These are phyloP conservation scores for Gastrolobium bilobum DNA, from an alignment of 306 rosid species.

Conservation along the genomic window DNA sequence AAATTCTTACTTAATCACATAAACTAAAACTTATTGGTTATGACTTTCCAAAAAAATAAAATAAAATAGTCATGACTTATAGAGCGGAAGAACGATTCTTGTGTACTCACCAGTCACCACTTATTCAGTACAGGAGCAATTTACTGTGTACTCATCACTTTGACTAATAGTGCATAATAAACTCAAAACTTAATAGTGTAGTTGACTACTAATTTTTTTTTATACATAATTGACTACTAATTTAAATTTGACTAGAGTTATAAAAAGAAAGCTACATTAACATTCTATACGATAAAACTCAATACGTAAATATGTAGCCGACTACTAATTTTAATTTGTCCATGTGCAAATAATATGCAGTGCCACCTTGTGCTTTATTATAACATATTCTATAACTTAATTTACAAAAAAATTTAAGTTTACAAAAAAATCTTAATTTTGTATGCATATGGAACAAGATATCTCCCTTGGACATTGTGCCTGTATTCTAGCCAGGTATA, in stretches of 20 bases:
- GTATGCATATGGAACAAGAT: too few relatives aligned
- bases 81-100: too few relatives aligned
- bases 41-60: not conserved
- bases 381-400: not conserved
- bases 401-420: too few relatives aligned
- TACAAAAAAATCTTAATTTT: too few relatives aligned
- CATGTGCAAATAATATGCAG: not conserved
- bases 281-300: not conserved
- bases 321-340: not conserved
- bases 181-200: not conserved
- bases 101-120: not conserved
- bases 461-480: too few relatives aligned
- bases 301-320: not conserved
- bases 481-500: too few relatives aligned
- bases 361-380: not conserved
- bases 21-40: not conserved
- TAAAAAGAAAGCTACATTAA: not conserved
- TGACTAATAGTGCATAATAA: slow-evolving; percentile 1
- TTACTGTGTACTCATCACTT: not conserved
- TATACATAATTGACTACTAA: not conserved
- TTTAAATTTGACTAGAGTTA: not conserved
- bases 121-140: not conserved
- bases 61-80: too few relatives aligned
- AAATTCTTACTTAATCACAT: not conserved
- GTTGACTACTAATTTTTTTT: not conserved